Evolutionary conservation across 208 protist species (phyloP), one percentile per base, ranked within the genome.

Genomic region (Leishmania aethiopica): DNA sequence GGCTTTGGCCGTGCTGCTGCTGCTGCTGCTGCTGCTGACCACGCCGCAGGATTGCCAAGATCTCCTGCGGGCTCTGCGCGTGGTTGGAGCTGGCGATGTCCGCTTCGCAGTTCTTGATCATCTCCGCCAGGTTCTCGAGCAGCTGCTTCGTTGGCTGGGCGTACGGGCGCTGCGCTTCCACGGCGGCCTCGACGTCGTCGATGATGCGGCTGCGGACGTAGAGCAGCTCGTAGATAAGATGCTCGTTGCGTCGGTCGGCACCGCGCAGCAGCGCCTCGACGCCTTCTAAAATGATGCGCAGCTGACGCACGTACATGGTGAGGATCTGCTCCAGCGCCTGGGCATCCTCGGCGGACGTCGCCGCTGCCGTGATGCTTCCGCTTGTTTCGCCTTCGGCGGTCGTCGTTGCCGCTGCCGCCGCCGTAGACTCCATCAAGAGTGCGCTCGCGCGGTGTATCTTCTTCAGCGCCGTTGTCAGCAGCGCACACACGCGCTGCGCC

Each of bases 181-280:
- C 82, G 10, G 82, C 82, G 1, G 77, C 47, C 4, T 85, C 82
- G 25, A 81, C 77, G 10, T 85, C 82, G 69, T 85, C 82, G 73
- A 89, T 83, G 45, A 96, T 55, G 19, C 80, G 85, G 35, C 76
- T 59, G 28, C 84, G 79, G 19, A 75, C 42, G 81, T 97, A 96
- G 19, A 97, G 85, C 32, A 97, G 75, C 75, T 96, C 94, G 85
- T 97, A 97, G 19, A 94, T 73, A 47, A 97, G 89, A 10, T 80
- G 77, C 45, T 96, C 89, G 84, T 97, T 97, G 78, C 73, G 75
- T 10, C 89, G 79, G 66, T 89, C 78, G 22, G 82, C 72, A 7
- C 86, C 90, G 28, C 88, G 88, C 40, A 96, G 75, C 72, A 97
- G 86, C 25, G 79, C 84, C 77, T 95, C 93, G 3, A 97, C 62